These are phyloP conservation scores for Picea engelmannii DNA, from an alignment of 83 land plant genomes.

Conservation along the genomic window DNA sequence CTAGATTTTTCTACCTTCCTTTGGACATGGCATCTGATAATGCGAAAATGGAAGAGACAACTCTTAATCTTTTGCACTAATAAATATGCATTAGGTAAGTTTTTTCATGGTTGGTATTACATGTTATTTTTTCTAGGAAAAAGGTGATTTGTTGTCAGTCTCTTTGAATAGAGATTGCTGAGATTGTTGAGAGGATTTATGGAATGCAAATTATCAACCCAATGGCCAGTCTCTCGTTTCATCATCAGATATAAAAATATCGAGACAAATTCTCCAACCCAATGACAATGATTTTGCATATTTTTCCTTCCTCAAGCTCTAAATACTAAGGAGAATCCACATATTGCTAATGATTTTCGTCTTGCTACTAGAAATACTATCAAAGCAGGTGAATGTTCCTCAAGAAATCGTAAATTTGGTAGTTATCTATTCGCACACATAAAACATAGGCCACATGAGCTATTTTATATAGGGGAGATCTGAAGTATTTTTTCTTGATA, in stretches of 20 bases:
- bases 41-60: not conserved
- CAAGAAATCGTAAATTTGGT: not conserved
- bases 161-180: not conserved
- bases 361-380: slow-evolving; percentile 30
- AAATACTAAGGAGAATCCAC: slow-evolving; percentile 20
- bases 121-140: too few relatives aligned
- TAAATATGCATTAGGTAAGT: not conserved
- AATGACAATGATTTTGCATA: slow-evolving; percentile 6
- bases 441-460: too few relatives aligned
- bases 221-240: not conserved
- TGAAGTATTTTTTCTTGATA: too few relatives aligned
- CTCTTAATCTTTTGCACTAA: not conserved
- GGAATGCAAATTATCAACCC: not conserved
- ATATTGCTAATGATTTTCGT: slow-evolving; percentile 18
- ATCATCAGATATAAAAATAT: not conserved
- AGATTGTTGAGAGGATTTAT: too few relatives aligned
- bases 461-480: too few relatives aligned
- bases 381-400: slow-evolving; percentile 10
- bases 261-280: not conserved
- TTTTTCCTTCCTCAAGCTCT: slow-evolving; percentile 40
- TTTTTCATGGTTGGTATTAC: not conserved
- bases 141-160: not conserved
- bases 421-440: not conserved
- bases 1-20: not conserved
- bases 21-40: not conserved